A percentile compares a stretch with the other conserved stretches of the same genome.
Conservation (phyloP, 2,329 filamentous ascomycete species). For the Fusarium tjaetaba region DNA sequence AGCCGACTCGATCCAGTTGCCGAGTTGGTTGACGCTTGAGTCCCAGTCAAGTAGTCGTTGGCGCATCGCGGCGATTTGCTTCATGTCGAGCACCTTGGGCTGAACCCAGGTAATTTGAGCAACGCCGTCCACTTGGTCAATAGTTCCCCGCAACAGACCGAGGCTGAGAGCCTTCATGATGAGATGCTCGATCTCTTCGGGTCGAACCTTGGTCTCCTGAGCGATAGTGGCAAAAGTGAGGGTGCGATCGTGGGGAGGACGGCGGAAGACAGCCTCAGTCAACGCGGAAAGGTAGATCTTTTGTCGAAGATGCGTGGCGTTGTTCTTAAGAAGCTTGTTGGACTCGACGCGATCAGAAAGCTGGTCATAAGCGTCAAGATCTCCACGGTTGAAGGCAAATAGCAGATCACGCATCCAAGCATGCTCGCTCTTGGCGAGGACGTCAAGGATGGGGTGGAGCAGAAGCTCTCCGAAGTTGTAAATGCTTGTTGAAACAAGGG, state of each 20-base stretch:
- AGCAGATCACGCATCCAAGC: conserved; percentile 95
- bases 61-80: conserved; percentile 94
- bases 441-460: conserved; percentile 93
- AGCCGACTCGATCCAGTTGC: conserved; percentile 94
- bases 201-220: conserved; percentile 89
- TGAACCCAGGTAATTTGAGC: conserved; percentile 99
- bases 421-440: conserved; percentile 74
- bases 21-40: conserved; percentile 91
- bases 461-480: conserved; percentile 99
- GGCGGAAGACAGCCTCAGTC: conserved; percentile 95
- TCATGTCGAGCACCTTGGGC: conserved; percentile 95
- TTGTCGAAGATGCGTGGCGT: conserved; percentile 87
- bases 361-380: conserved; percentile 86
- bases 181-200: conserved; percentile 94
- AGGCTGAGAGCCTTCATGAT: conserved; percentile 99
- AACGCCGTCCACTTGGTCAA: conserved; percentile 94
- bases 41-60: conserved; percentile 92
- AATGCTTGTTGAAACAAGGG: conserved; percentile 91
- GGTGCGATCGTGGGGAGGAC: conserved; percentile 92
- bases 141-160: conserved; percentile 87
- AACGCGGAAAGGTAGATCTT: conserved; percentile 98
- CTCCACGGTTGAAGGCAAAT: conserved; percentile 96
- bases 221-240: conserved; percentile 92
- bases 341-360: conserved; percentile 83
- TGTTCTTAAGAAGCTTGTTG: conserved; percentile 80